These are phyloP conservation scores for Stenogyne calaminthoides DNA, from an alignment of 305 asterid genomes.

Conservation along the genomic window DNA sequence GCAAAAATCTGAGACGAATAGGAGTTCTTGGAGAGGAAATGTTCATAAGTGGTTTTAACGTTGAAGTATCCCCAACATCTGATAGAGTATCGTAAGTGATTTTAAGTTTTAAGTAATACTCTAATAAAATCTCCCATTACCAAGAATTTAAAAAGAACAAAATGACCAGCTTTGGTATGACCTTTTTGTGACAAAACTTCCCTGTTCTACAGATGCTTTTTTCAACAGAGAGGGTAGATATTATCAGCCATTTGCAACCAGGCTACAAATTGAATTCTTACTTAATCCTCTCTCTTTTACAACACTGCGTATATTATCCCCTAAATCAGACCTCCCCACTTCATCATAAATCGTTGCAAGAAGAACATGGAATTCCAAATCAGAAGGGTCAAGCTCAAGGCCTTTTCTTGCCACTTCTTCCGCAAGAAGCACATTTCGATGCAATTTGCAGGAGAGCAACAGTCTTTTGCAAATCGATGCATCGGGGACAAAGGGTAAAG, in stretches of 20 bases:
- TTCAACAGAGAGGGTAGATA: not conserved
- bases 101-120: no score
- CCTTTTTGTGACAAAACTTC: no score
- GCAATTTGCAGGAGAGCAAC: conserved; percentile 36
- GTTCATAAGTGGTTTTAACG: no score
- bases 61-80: no score
- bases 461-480: conserved; percentile 29
- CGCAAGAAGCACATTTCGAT: conserved; percentile 33
- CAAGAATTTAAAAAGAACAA: no score
- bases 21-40: no score
- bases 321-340: conserved; percentile 30
- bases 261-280: conserved; percentile 1
- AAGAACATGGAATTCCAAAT: conserved; percentile 29
- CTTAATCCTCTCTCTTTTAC: conserved; percentile 15
- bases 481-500: conserved; percentile 25
- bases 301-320: conserved; percentile 23
- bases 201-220: not conserved
- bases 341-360: conserved; percentile 36
- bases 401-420: conserved; percentile 34
- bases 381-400: conserved; percentile 34
- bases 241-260: not conserved
- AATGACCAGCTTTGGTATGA: no score
- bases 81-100: no score
- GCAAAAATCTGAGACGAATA: no score
- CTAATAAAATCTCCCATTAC: no score